Evolutionary conservation across 352 stramenopile species (phyloP).

Genomic region (Albugo laibachii): DNA sequence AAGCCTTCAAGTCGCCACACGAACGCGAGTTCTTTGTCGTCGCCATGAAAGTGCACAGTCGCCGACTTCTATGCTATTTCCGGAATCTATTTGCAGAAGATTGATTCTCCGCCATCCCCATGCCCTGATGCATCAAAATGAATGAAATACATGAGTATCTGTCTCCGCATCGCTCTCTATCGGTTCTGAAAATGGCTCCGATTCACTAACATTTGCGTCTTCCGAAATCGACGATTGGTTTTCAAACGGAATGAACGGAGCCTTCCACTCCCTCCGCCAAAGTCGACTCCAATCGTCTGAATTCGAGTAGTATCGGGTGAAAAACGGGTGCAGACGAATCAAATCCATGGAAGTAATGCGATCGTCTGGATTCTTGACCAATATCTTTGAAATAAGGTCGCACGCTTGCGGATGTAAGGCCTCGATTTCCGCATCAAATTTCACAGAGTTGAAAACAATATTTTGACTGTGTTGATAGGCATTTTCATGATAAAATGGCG

Average conservation of each 20-base stretch:
- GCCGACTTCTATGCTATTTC: no score
- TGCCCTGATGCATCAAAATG: no score
- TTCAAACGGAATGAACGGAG: slow-evolving; percentile 27
- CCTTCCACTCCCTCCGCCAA: slow-evolving; percentile 14
- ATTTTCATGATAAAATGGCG: slow-evolving; percentile 79
- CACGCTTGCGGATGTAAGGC: slow-evolving; percentile 21
- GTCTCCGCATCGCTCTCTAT: no score
- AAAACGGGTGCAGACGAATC: slow-evolving; percentile 42
- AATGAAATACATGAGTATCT: no score
- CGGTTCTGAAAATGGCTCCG: no score
- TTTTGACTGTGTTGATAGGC: slow-evolving; percentile 44
- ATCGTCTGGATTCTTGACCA: slow-evolving; percentile 32
- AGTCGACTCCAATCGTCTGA: slow-evolving; percentile 20
- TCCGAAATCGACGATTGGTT: no score
- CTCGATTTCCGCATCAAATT: slow-evolving; percentile 50
- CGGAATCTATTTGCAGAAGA: no score
- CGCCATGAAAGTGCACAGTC: no score
- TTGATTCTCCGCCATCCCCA: no score
- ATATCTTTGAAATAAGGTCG: slow-evolving; percentile 30
- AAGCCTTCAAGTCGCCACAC: no score
- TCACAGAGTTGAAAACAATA: slow-evolving; percentile 43
- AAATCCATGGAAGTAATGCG: slow-evolving; percentile 20
- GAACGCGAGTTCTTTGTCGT: no score
- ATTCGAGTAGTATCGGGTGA: slow-evolving; percentile 17
- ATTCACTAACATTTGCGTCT: no score